A percentile compares a stretch with the other conserved stretches of the same genome.
These are phyloP conservation scores for Dactylella cylindrospora DNA, from an alignment of 2,329 filamentous ascomycete genomes.

Conservation along the genomic window DNA sequence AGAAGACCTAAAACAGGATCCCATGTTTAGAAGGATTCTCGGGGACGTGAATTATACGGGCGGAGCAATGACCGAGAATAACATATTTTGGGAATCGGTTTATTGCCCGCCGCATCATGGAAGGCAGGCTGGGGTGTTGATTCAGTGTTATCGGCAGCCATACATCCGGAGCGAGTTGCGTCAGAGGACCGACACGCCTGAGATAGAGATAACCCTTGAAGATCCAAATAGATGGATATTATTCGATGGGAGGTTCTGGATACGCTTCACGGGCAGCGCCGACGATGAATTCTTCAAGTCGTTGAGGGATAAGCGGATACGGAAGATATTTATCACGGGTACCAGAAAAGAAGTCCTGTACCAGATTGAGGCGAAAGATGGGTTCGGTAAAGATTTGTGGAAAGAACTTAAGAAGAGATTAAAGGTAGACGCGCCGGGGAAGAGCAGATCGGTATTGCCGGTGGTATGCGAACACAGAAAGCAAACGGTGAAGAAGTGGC, in stretches of 20 bases:
- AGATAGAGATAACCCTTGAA: neutral
- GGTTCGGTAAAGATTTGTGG: constrained; percentile 3
- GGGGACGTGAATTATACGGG: neutral
- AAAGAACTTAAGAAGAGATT: constrained; percentile 3
- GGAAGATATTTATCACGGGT: constrained; percentile 20
- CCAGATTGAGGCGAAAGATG: neutral
- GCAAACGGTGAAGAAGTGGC: constrained; percentile 11
- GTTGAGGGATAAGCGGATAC: neutral
- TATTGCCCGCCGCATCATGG: neutral
- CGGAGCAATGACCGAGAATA: constrained; percentile 26
- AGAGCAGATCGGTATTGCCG: constrained; percentile 24
- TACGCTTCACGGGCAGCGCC: constrained; percentile 5
- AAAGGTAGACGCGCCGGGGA: constrained; percentile 30
- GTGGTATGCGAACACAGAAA: constrained; percentile 24
- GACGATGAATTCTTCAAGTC: neutral
- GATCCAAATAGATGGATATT: constrained; percentile 11
- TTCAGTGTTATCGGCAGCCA: constrained; percentile 27
- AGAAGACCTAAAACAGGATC: no score
- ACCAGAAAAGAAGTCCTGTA: constrained; percentile 36
- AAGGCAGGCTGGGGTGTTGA: constrained; percentile 9
- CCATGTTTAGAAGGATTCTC: neutral
- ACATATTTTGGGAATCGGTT: constrained; percentile 26
- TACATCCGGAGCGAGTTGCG: constrained; percentile 1
- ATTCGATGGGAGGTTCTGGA: constrained; percentile 30
- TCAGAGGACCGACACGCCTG: constrained; percentile 5